Conservation (phyloP, 352 stramenopile genomes). For the Pythium myriotylum region DNA sequence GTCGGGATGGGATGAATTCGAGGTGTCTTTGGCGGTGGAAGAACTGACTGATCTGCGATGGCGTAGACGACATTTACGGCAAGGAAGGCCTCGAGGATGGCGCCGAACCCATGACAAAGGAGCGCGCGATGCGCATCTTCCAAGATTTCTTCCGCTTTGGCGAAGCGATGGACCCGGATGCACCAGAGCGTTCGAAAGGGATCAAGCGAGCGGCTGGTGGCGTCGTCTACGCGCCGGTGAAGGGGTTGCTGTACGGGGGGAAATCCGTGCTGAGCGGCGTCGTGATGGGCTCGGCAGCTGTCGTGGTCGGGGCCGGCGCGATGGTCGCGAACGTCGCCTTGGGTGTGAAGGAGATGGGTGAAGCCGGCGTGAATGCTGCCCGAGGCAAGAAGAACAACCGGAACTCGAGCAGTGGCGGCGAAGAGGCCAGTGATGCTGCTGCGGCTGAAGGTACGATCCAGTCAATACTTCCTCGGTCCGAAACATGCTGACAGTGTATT, state of each 20-base stretch:
- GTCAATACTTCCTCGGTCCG: not conserved
- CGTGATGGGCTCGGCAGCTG: slow-evolving; percentile 81
- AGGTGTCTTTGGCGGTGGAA: slow-evolving; percentile 10
- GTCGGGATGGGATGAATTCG: slow-evolving; percentile 12
- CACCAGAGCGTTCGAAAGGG: slow-evolving; percentile 74
- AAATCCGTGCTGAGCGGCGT: slow-evolving; percentile 83
- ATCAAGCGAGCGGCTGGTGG: slow-evolving; percentile 76
- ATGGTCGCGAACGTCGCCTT: slow-evolving; percentile 85
- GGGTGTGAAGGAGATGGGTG: slow-evolving; percentile 87
- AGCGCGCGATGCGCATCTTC: slow-evolving; percentile 85
- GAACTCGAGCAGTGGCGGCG: slow-evolving; percentile 18
- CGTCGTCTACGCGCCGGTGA: slow-evolving; percentile 80
- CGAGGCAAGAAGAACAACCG: slow-evolving; percentile 50
- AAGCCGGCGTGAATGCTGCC: slow-evolving; percentile 77
- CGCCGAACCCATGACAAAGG: slow-evolving; percentile 81
- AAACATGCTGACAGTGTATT: not conserved
- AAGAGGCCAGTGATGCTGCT: slow-evolving; percentile 39
- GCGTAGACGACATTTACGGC: slow-evolving; percentile 91
- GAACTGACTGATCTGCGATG: slow-evolving; percentile 5
- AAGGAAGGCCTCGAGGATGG: slow-evolving; percentile 90
- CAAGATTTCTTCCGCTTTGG: slow-evolving; percentile 87
- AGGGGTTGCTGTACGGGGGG: slow-evolving; percentile 82
- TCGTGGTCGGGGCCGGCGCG: slow-evolving; percentile 71
- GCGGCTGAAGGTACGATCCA: slow-evolving; percentile 18
- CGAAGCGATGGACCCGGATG: slow-evolving; percentile 83